Evolutionary conservation across 2,329 filamentous ascomycete genomes (phyloP), one percentile per base, ranked within the genome.

Genomic region (Trichoderma semiorbis): DNA sequence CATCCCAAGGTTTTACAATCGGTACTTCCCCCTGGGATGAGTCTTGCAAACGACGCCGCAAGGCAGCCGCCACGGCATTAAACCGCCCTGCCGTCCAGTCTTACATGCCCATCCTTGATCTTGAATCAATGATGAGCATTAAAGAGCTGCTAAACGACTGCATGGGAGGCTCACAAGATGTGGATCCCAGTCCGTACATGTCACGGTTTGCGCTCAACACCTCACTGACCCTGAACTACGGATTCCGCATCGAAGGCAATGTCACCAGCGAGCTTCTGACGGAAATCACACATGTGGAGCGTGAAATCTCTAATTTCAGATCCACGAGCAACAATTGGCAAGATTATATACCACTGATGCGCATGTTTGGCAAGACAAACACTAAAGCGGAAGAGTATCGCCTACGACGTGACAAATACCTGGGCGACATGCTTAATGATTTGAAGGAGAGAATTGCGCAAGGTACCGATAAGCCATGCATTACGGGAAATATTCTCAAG

Each of bases 1-100:
- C 86, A 39, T 93, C 91, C 0, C 91, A 94, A 75, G 92, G 92
- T 7, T 92, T 94, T 80, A 95, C 93, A 0, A 94, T 96, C 73
- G 93, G 93, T 1, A 94, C 93, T 0, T 94, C 92, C 0, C 93
- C 93, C 0, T 96, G 93, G 91, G 92, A 95, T 73, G 92, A 94
- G 65, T 93, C 90, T 2, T 93, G 92, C 82, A 95, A 95, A 80
- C 84, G 86, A 28, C 87, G 92, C 11, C 88, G 93, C 74, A 95
- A 94, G 83, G 92, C 92, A 0, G 93, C 92, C 1, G 92, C 91
- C 5, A 94, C 92, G 5, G 92, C 93, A 0, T 85, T 95, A 26
- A 95, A 95, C 79, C 87, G 91, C 0, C 92, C 92, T 0, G 90
- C 92, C 0, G 88, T 93, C 1, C 91, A 93, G 77, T 90, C 90